Conservation (phyloP, 352 stramenopile species). For the Globisporangium irregulare region DNA sequence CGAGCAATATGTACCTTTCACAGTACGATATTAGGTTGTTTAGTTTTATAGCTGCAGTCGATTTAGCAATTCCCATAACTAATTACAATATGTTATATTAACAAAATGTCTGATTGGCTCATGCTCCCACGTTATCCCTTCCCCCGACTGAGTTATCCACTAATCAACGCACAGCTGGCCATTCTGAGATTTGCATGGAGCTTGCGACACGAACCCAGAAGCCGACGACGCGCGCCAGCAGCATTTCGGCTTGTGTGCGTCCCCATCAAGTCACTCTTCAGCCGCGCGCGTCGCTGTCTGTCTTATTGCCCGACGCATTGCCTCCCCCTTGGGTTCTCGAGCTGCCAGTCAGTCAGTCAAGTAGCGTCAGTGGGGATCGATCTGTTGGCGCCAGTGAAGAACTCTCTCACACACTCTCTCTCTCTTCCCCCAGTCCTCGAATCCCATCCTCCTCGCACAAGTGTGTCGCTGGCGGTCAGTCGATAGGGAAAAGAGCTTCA, state of each 20-base stretch:
- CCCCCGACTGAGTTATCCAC: neutral
- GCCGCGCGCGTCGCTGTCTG: too few species aligned
- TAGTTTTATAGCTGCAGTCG: too few species aligned
- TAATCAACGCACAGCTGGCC: too few species aligned
- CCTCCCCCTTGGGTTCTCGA: neutral
- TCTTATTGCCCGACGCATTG: neutral
- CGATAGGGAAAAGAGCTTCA: neutral
- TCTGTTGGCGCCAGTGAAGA: neutral
- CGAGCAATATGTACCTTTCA: too few species aligned
- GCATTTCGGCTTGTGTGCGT: neutral
- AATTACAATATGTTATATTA: too few species aligned
- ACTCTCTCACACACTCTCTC: too few species aligned
- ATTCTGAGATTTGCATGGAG: slow-evolving; percentile 1
- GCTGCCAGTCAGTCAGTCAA: neutral
- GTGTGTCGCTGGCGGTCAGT: neutral
- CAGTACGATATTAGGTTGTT: neutral
- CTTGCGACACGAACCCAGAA: neutral
- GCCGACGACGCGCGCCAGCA: neutral
- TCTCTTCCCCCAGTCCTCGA: neutral
- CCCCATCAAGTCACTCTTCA: neutral
- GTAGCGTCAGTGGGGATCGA: neutral
- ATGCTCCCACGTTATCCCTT: neutral
- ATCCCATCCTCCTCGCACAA: neutral
- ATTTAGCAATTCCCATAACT: too few species aligned
- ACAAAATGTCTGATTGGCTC: too few species aligned